Conservation (phyloP, 352 stramenopile genomes). For the Globisporangium irregulare region DNA sequence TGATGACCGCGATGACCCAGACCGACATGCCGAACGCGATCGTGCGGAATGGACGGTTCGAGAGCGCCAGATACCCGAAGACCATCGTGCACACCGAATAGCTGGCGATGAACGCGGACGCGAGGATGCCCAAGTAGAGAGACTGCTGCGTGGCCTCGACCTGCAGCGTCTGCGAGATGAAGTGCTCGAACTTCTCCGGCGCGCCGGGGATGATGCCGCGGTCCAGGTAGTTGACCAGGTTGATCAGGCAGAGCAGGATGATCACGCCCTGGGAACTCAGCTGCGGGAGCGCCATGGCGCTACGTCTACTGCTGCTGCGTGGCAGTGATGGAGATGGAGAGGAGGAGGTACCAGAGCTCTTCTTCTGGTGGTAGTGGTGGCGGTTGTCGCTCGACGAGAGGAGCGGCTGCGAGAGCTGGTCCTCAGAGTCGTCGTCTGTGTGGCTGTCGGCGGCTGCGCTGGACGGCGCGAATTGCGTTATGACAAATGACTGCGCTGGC, state of each 20-base stretch:
- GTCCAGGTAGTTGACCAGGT: conserved; percentile 95
- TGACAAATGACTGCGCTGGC: not conserved
- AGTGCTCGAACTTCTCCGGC: conserved; percentile 90
- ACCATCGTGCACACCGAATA: conserved; percentile 91
- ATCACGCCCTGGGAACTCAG: conserved; percentile 64
- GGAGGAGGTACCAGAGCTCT: not conserved
- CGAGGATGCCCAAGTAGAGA: conserved; percentile 85
- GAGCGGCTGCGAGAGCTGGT: conserved; percentile 8
- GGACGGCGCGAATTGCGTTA: conserved; percentile 6
- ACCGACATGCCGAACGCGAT: conserved; percentile 87
- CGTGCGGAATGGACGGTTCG: conserved; percentile 87
- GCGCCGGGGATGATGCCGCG: conserved; percentile 94
- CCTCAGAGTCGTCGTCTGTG: not conserved
- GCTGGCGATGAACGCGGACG: conserved; percentile 93
- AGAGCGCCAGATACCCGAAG: conserved; percentile 89
- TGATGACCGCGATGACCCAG: conserved; percentile 87
- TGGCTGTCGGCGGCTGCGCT: conserved; percentile 1
- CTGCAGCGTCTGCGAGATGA: conserved; percentile 81
- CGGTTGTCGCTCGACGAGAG: not conserved
- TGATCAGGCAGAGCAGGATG: conserved; percentile 85
- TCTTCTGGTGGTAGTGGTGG: not conserved
- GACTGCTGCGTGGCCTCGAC: conserved; percentile 59
- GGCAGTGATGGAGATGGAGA: not conserved
- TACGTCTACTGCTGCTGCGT: not conserved
- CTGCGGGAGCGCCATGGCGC: conserved; percentile 17